Evolutionary conservation across 1,284 basidiomycete genomes (phyloP), one percentile per base, ranked within the genome.

Genomic region (Xanthoconium separans): DNA sequence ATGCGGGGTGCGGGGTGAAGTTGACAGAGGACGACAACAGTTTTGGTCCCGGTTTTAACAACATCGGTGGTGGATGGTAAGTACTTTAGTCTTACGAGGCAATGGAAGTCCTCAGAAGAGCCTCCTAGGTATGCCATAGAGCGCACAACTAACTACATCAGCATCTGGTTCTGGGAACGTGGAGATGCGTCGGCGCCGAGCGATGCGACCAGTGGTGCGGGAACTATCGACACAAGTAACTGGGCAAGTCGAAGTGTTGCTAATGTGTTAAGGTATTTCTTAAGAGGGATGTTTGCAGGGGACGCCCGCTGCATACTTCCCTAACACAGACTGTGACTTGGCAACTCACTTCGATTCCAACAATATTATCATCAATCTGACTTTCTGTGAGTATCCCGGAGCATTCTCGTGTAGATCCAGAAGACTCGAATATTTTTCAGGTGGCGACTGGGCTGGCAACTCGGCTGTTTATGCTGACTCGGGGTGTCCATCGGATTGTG

Each of bases 1-100:
- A 82, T 60, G 57, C 66, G 4, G 79, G 80, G 1, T 83, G 82
- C 56, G 77, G 75, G 9, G 75, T 80, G 44, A 54, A 65, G 30
- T 67, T 72, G 41, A 70, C 67, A 8, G 63, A 72, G 30, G 58
- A 65, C 22, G 8, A 60, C n/a, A 71, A 70, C 34, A 73, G 66
- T 45, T 77, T 69, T 47, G 79, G 78, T 2, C 69, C 73, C 3
- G 42, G 58, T 7, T 77, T 78, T 63, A 81, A 80, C 62, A 58
- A 51, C 27, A 59, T 64, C 31, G 71, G 72, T 39, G 79, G 77
- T 20, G 75, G 75, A 49, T 77, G 72, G 74, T 75, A 16, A 15
- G 51, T 49, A 1, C 16, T 36, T 22, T 16, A 2, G 15, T 37
- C n/a, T 33, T 13, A 7, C 7, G 10, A 31, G 12, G 31, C 15